Percentiles rank a stretch among this genome's conserved stretches.
phyloP scores from a whole-genome alignment of 192 early-diverging fungal genomes.

The Anaeromyces robustus region DNA sequence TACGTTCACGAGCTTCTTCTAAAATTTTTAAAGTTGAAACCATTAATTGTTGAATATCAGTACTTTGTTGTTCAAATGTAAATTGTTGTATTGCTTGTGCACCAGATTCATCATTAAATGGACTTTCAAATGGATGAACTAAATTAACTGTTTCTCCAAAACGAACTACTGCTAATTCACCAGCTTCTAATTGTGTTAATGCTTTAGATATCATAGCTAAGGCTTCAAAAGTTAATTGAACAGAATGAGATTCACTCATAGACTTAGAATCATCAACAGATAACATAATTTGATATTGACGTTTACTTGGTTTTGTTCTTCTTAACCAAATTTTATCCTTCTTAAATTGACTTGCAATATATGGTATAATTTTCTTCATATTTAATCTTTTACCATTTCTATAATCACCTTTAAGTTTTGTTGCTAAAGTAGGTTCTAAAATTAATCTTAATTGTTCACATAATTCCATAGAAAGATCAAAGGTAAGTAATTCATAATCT shows the following conservation, averaged over 20 bases:
- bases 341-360: conserved; percentile 96
- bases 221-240: conserved; percentile 89
- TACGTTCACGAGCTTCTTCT: conserved; percentile 39
- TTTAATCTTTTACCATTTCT: conserved; percentile 95
- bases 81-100: conserved; percentile 78
- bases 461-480: conserved; percentile 75
- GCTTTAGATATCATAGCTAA: conserved; percentile 84
- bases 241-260: conserved; percentile 74
- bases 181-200: conserved; percentile 84
- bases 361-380: conserved; percentile 98
- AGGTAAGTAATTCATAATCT: conserved; percentile 72
- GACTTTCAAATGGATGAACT: conserved; percentile 87
- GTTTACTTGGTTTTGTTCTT: conserved; percentile 87
- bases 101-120: conserved; percentile 79
- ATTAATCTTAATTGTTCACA: conserved; percentile 93
- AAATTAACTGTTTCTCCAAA: conserved; percentile 80
- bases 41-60: conserved; percentile 75
- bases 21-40: conserved; percentile 66
- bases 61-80: conserved; percentile 75
- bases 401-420: conserved; percentile 94
- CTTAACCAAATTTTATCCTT: conserved; percentile 99
- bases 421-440: conserved; percentile 89
- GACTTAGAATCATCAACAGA: conserved; percentile 94
- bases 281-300: conserved; percentile 97
- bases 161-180: conserved; percentile 72